Evolutionary conservation across 306 rosid genomes (phyloP).

Genomic region (Geum urbanum): DNA sequence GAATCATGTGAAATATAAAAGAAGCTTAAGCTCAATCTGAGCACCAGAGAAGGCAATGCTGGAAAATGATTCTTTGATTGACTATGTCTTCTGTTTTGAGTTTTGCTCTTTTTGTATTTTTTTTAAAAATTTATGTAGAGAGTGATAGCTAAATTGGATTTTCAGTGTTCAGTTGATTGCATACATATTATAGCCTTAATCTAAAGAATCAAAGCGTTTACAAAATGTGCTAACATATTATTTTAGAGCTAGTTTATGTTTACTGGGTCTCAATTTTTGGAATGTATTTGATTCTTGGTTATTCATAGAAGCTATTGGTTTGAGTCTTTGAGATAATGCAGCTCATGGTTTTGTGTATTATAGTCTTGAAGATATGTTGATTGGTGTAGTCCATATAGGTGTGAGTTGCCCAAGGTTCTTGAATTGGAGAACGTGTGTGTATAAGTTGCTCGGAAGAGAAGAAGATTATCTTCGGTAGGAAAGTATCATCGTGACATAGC

Average conservation of each 20-base stretch:
- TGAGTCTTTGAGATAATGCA: neutral
- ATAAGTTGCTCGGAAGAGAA: neutral
- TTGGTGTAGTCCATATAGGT: neutral
- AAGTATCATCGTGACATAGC: slow-evolving; percentile 1
- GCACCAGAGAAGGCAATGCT: neutral
- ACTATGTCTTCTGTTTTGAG: neutral
- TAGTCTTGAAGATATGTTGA: slow-evolving; percentile 15
- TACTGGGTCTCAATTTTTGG: neutral
- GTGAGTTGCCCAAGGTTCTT: neutral
- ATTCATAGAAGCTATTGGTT: neutral
- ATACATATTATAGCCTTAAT: neutral
- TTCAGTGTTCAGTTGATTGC: neutral
- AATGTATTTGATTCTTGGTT: neutral
- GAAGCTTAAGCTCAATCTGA: neutral
- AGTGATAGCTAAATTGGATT: neutral
- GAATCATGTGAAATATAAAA: neutral
- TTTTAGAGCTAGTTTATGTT: neutral
- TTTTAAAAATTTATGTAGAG: neutral
- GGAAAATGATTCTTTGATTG: neutral
- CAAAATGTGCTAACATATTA: neutral
- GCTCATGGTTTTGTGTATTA: neutral
- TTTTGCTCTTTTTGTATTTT: too few species aligned
- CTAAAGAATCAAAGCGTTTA: neutral
- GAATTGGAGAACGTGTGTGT: slow-evolving; percentile 1
- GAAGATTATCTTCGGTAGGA: slow-evolving; percentile 7